phyloP scores from a whole-genome alignment of 257 asterid genomes.

The Petunia secreta region DNA sequence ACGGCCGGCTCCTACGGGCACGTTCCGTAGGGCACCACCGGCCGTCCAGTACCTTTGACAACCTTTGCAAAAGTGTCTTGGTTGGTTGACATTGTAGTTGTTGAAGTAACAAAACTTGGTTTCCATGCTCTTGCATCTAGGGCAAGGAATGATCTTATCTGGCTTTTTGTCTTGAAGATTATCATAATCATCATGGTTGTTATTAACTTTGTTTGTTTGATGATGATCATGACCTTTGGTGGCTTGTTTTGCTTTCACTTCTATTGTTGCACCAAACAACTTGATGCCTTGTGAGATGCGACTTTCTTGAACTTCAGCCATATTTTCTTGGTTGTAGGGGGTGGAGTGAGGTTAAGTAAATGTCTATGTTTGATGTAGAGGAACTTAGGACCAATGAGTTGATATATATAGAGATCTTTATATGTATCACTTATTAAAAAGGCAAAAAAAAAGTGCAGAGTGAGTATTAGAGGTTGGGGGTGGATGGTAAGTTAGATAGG shows the following conservation, averaged over 20 bases:
- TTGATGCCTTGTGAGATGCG: constrained; percentile 62
- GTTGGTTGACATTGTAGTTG: constrained; percentile 87
- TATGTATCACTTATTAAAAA: constrained; percentile 26
- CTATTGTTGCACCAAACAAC: constrained; percentile 72
- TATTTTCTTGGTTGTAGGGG: constrained; percentile 24
- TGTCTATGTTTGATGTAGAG: constrained; percentile 37
- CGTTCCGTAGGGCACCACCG: constrained; percentile 84
- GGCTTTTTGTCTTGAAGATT: constrained; percentile 53
- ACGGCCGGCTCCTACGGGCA: constrained; percentile 88
- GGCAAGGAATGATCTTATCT: constrained; percentile 82
- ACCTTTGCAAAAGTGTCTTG: constrained; percentile 81
- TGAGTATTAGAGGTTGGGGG: constrained; percentile 22
- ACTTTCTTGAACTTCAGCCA: constrained; percentile 55
- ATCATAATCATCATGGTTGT: constrained; percentile 16
- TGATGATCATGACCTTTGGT: background rate
- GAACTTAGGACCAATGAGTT: constrained; percentile 7
- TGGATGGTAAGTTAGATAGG: constrained; percentile 8
- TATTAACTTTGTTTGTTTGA: constrained; percentile 34
- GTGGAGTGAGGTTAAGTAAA: constrained; percentile 21
- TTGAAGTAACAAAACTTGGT: constrained; percentile 89
- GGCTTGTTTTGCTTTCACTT: constrained; percentile 35
- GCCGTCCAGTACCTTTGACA: constrained; percentile 95
- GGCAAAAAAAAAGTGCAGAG: constrained; percentile 29
- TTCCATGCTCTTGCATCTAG: constrained; percentile 85
- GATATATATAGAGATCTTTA: constrained; percentile 6